These are phyloP conservation scores for Cystoderma amianthinum DNA, from an alignment of 768 basidiomycete species.

Conservation along the genomic window DNA sequence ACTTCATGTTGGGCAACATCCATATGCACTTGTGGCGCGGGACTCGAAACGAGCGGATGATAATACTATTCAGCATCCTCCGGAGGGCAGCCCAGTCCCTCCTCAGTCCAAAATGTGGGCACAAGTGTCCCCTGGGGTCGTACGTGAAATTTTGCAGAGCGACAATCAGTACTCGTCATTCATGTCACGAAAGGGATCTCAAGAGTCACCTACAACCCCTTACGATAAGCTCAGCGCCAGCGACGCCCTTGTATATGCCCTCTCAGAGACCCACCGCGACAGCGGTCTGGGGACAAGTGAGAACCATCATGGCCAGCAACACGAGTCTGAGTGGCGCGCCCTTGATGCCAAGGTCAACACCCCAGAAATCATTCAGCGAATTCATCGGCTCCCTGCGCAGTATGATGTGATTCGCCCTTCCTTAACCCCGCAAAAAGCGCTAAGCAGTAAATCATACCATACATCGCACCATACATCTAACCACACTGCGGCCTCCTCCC, in stretches of 20 bases:
- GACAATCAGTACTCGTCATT: constrained; percentile 46
- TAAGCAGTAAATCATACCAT: too few species aligned
- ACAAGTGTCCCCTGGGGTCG: constrained; percentile 33
- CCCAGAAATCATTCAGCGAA: constrained; percentile 7
- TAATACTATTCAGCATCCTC: constrained; percentile 21
- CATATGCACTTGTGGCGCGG: constrained; percentile 30
- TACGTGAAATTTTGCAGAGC: constrained; percentile 35
- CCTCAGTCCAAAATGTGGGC: constrained; percentile 46
- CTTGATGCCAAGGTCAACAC: constrained; percentile 4
- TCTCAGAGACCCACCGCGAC: constrained; percentile 15
- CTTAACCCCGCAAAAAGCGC: constrained; percentile 9
- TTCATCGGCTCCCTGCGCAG: constrained; percentile 24
- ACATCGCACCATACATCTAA: constrained; percentile 9
- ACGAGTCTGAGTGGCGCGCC: constrained; percentile 5
- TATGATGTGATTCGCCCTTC: constrained; percentile 25
- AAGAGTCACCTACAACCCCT: background rate
- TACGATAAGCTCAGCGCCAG: constrained; percentile 54
- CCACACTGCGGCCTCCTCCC: constrained; percentile 16
- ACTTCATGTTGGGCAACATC: constrained; percentile 33
- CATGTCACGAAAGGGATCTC: constrained; percentile 17
- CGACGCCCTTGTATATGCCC: constrained; percentile 52
- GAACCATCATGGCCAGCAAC: constrained; percentile 7
- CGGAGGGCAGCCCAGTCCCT: constrained; percentile 30
- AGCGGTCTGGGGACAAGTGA: constrained; percentile 26
- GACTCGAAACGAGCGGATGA: constrained; percentile 23